Percentiles rank a stretch among this genome's conserved stretches.
These are phyloP conservation scores for Trichoderma simmonsii DNA, from an alignment of 2,329 filamentous ascomycete genomes.

Conservation along the genomic window DNA sequence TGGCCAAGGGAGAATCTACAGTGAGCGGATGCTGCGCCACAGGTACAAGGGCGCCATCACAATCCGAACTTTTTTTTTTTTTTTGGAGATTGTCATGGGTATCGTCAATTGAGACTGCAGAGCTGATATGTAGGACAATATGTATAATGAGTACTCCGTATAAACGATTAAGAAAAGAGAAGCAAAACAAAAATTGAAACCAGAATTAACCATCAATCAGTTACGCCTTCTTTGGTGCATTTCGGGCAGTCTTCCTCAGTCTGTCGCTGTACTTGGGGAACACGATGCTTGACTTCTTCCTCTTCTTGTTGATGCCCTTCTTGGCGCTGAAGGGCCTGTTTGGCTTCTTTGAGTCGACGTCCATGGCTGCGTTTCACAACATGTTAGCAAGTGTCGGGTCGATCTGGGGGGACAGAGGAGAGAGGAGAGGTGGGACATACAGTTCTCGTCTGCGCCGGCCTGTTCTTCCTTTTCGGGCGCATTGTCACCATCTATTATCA, in stretches of 20 bases:
- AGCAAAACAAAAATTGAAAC: background rate
- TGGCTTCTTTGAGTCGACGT: slow-evolving; percentile 50
- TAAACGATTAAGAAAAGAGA: slow-evolving; percentile 13
- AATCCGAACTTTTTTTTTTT: background rate
- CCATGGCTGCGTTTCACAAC: slow-evolving; percentile 46
- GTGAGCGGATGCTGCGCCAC: slow-evolving; percentile 18
- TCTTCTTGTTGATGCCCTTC: slow-evolving; percentile 57
- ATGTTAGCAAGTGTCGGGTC: background rate
- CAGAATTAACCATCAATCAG: background rate
- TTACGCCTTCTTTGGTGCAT: slow-evolving; percentile 20
- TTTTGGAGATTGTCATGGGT: slow-evolving; percentile 15
- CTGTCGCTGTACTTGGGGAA: slow-evolving; percentile 58
- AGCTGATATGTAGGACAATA: slow-evolving; percentile 13
- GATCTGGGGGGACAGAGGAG: background rate
- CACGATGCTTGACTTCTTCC: slow-evolving; percentile 56
- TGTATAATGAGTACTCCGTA: slow-evolving; percentile 11
- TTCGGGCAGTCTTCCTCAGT: slow-evolving; percentile 41
- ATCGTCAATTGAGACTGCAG: slow-evolving; percentile 21
- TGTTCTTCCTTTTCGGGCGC: slow-evolving; percentile 32
- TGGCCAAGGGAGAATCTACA: slow-evolving; percentile 1
- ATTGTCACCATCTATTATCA: slow-evolving; percentile 24
- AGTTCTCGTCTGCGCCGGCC: slow-evolving; percentile 26
- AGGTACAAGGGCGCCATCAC: background rate
- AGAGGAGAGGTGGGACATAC: slow-evolving; percentile 23
- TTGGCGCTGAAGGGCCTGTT: slow-evolving; percentile 41